Base-by-base conservation (phyloP, 257 asterid species). In the Solanum etuberosum region DNA sequence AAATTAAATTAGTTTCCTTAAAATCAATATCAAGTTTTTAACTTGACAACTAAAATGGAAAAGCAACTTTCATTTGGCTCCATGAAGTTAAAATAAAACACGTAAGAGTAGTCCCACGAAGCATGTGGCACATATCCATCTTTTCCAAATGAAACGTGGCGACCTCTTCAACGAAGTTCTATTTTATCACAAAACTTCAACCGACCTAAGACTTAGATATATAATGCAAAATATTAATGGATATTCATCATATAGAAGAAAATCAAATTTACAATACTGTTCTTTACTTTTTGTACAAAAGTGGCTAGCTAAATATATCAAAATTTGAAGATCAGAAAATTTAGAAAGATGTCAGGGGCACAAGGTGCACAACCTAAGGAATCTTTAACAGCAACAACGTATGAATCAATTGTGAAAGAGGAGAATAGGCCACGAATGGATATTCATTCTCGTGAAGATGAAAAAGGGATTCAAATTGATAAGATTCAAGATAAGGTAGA, bases 291-390 rank as follows among this genome's bases (percentile, higher is more conserved):
- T 38, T 38, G 42, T 38, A 51, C n/a, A 51, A 51, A 21, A 57
- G 27, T 8, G 67, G 12, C 27, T 21, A 57, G 4, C 6, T 13
- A 40, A 40, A 57, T 23, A 57, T 21, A 8, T 25, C 3, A 61
- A 9, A 61, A 23, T 20, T 37, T 37, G 13, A 65, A 70, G 9
- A 48, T 51, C 18, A 51, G 23, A 51, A 51, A 20, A 6, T 16
- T 51, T 51, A 2, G 61, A 51, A 51, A 51, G 61, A 96, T 96
- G 98, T 96, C 98, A 43, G 99, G 98, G 25, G 98, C 99, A 37
- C 98, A 97, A 88, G 98, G 99, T 86, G 95, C 98, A 71, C 96
- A 90, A 86, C 98, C 98, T 38, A 94, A 95, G 93, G 98, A 91
- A 84, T 90, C 95, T 7, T 88, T 84, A 88, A 94, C 97, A 68